A percentile compares a stretch with the other conserved stretches of the same genome.
Conservation (phyloP, 768 basidiomycete genomes). For the Hericium coralloides region DNA sequence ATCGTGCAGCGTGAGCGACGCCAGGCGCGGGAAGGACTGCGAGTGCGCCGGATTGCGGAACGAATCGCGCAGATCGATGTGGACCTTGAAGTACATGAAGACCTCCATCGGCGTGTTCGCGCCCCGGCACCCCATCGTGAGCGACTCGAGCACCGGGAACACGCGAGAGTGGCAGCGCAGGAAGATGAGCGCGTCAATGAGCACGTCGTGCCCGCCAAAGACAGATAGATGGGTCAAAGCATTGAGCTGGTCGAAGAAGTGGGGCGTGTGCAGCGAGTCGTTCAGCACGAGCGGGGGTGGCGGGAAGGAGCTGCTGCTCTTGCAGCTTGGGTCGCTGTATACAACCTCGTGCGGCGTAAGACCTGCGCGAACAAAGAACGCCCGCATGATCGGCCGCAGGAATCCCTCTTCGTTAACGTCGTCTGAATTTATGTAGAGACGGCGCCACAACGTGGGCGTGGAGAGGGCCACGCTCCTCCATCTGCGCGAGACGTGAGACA, state of each 20-base stretch:
- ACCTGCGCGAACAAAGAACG: conserved; percentile 1
- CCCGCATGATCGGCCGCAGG: background rate
- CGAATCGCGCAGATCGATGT: background rate
- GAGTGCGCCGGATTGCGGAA: conserved; percentile 2
- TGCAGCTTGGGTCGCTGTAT: background rate
- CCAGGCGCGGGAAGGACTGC: conserved; percentile 5
- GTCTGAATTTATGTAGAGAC: conserved; percentile 2
- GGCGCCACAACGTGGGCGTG: conserved; percentile 8
- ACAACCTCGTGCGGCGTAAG: conserved; percentile 2
- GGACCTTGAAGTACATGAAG: background rate
- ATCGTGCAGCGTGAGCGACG: conserved; percentile 4
- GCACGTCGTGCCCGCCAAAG: background rate
- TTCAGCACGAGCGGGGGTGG: background rate
- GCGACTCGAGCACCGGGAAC: conserved; percentile 3
- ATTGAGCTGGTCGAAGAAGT: background rate
- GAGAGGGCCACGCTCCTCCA: conserved; percentile 10
- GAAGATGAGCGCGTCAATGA: conserved; percentile 1
- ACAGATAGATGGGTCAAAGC: conserved; percentile 1
- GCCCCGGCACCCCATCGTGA: conserved; percentile 1
- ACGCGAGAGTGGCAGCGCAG: background rate
- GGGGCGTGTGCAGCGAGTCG: background rate
- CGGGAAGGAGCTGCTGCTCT: too few relatives aligned
- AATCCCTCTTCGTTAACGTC: background rate
- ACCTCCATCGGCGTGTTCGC: background rate
- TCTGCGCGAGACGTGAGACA: conserved; percentile 11